Percentiles rank a stretch among this genome's conserved stretches.
These are phyloP conservation scores for Ustilaginoidea virens DNA, from an alignment of 2,329 filamentous ascomycete genomes.

Conservation along the genomic window DNA sequence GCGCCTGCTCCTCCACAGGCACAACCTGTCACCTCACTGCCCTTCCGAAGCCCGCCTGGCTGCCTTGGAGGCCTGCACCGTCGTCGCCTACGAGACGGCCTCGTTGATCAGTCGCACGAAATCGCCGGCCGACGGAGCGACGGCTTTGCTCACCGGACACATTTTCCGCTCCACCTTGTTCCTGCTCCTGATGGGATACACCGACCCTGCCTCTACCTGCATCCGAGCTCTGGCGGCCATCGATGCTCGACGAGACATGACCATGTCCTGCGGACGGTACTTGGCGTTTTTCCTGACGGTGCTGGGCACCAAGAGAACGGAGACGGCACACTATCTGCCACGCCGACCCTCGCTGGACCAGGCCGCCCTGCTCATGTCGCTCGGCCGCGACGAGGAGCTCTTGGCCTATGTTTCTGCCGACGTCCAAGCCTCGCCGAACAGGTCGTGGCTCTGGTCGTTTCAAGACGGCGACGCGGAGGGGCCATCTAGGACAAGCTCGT, in stretches of 20 bases:
- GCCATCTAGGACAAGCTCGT: conserved; percentile 8
- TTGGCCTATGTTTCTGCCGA: conserved; percentile 77
- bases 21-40: conserved; percentile 67
- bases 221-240: conserved; percentile 57
- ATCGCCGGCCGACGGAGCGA: conserved; percentile 50
- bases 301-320: conserved; percentile 39
- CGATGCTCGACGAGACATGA: conserved; percentile 54
- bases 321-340: conserved; percentile 25
- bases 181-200: conserved; percentile 59
- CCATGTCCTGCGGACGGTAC: conserved; percentile 65
- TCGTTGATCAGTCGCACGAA: conserved; percentile 54
- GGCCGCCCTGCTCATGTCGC: conserved; percentile 15
- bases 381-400: conserved; percentile 63
- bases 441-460: conserved; percentile 70
- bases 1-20: conserved; percentile 73
- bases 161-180: conserved; percentile 78
- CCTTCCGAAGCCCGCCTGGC: conserved; percentile 47
- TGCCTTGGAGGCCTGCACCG: conserved; percentile 64
- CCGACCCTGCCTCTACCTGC: conserved; percentile 56
- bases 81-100: conserved; percentile 63
- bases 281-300: conserved; percentile 64
- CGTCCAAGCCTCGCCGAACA: conserved; percentile 62
- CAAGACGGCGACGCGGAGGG: conserved; percentile 30
- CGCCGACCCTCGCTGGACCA: conserved; percentile 17
- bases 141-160: conserved; percentile 64